Conservation (phyloP, 2,329 filamentous ascomycete genomes). For the Dactylellina leptospora region DNA sequence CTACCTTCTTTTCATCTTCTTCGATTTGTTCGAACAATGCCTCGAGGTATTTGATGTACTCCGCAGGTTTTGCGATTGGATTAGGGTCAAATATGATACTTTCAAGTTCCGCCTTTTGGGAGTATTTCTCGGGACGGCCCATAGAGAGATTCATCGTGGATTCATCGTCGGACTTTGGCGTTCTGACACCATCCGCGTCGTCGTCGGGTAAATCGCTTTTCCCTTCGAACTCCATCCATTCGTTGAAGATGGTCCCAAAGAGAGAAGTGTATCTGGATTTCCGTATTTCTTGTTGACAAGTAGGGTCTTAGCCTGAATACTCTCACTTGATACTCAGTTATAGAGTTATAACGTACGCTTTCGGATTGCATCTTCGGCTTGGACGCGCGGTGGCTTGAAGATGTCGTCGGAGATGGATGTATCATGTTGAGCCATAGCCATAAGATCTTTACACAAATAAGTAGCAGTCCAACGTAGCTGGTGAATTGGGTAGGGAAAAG, state of each 20-base stretch:
- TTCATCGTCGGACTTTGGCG: constrained; percentile 45
- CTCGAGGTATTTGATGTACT: constrained; percentile 34
- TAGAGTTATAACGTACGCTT: constrained; percentile 2
- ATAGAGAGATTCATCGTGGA: constrained; percentile 12
- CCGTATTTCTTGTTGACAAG: constrained; percentile 8
- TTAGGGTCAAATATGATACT: constrained; percentile 42
- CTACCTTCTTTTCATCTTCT: constrained; percentile 20
- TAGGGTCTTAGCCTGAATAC: too few species aligned
- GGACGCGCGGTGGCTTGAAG: constrained; percentile 27
- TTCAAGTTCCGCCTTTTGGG: constrained; percentile 41
- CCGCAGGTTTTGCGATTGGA: constrained; percentile 34
- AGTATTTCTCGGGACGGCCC: constrained; percentile 39
- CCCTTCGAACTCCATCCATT: constrained; percentile 52
- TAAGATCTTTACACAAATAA: constrained; percentile 7
- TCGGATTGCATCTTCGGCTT: constrained; percentile 19
- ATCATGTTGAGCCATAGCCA: constrained; percentile 26
- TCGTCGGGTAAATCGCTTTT: constrained; percentile 29
- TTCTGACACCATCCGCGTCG: constrained; percentile 38
- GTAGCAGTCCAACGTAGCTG: neutral
- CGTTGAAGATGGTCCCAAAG: constrained; percentile 47
- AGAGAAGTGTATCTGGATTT: constrained; percentile 46
- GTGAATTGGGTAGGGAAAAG: neutral
- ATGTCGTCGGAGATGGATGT: constrained; percentile 39
- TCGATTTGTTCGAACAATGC: constrained; percentile 26
- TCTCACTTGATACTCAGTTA: neutral